phyloP scores from a whole-genome alignment of 2,329 filamentous ascomycete species.

The Colletotrichum acutatum region DNA sequence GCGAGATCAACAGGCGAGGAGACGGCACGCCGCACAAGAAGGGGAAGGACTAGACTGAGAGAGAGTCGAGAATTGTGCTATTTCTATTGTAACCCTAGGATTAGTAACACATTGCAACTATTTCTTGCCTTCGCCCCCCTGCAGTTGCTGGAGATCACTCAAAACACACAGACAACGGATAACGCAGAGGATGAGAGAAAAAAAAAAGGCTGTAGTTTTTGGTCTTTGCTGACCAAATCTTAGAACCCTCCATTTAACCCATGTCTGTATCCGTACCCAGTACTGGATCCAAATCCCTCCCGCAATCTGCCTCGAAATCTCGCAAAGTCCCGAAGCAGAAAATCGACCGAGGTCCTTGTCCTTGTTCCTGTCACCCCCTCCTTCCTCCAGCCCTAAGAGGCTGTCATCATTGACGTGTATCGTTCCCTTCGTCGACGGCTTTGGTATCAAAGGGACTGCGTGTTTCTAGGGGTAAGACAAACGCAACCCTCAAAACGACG shows the following conservation, averaged over 20 bases:
- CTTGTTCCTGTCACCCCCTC: background rate
- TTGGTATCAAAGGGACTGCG: background rate
- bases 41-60: too few relatives aligned
- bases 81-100: too few relatives aligned
- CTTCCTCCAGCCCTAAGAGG: background rate
- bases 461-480: background rate
- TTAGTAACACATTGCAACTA: background rate
- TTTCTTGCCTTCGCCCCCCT: background rate
- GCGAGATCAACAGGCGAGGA: too few relatives aligned
- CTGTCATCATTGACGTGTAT: background rate
- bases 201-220: too few relatives aligned
- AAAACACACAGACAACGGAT: background rate
- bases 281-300: background rate
- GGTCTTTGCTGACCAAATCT: background rate
- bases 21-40: too few relatives aligned
- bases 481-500: background rate
- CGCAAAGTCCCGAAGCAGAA: background rate
- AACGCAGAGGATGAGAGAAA: background rate
- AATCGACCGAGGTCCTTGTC: slow-evolving; percentile 15
- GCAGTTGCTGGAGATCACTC: background rate
- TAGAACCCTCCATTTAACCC: background rate
- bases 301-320: background rate
- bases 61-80: too few relatives aligned
- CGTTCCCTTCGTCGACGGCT: background rate
- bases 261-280: too few relatives aligned